These are phyloP conservation scores for Penicillium dipodomyicola DNA, from an alignment of 495 filamentous ascomycete genomes.

Conservation along the genomic window DNA sequence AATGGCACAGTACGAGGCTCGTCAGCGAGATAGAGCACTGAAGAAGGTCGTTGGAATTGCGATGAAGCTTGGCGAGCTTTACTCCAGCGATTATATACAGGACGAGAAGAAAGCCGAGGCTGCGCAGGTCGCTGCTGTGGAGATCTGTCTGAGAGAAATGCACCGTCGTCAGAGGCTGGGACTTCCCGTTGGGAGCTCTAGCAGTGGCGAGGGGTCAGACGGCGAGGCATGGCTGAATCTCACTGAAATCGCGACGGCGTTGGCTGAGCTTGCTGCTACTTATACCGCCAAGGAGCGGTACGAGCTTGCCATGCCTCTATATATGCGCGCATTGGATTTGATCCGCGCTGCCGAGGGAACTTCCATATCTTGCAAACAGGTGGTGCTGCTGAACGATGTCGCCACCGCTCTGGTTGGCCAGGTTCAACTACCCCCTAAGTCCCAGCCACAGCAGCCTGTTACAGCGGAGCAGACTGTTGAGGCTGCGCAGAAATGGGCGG, in stretches of 20 bases:
- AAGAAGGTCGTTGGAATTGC: constrained; percentile 69
- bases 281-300: constrained; percentile 68
- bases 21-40: constrained; percentile 65
- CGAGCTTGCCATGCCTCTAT: constrained; percentile 83
- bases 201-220: constrained; percentile 18
- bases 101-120: constrained; percentile 64
- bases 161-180: constrained; percentile 62
- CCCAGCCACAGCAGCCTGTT: constrained; percentile 43
- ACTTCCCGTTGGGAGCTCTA: constrained; percentile 37
- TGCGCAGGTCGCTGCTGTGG: constrained; percentile 75
- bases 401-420: constrained; percentile 35
- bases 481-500: constrained; percentile 69
- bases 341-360: constrained; percentile 41
- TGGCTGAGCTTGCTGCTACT: constrained; percentile 66
- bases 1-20: constrained; percentile 47
- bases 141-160: constrained; percentile 72
- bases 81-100: constrained; percentile 51
- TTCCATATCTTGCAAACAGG: constrained; percentile 63
- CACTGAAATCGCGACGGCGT: constrained; percentile 66
- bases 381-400: constrained; percentile 54
- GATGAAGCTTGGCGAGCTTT: constrained; percentile 80
- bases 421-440: constrained; percentile 29
- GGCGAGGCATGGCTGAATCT: constrained; percentile 74
- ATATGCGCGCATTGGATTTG: constrained; percentile 74
- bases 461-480: constrained; percentile 54